Conservation (phyloP, 805 yeast genomes). For the Teunomyces lycoperdinae region DNA sequence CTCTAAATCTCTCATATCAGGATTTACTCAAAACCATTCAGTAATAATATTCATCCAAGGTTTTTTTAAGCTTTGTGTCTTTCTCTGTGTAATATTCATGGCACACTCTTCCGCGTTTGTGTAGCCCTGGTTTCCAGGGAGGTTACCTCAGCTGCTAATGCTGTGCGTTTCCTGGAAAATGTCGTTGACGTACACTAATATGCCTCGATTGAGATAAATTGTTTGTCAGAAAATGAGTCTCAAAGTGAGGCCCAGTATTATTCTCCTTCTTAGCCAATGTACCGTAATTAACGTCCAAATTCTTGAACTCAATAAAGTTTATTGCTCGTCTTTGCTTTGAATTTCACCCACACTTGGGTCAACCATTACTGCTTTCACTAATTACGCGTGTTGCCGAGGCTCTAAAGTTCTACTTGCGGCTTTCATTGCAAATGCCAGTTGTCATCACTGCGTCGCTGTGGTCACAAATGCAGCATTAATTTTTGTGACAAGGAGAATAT, state of each 20-base stretch:
- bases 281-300: background rate
- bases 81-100: background rate
- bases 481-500: background rate
- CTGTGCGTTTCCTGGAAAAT: background rate
- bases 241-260: background rate
- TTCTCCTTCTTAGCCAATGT: background rate
- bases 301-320: too few relatives aligned
- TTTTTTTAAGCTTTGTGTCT: slow-evolving; percentile 1
- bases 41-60: background rate
- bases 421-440: background rate
- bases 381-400: too few relatives aligned
- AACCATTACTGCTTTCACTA: too few relatives aligned
- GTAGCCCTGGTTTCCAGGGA: background rate
- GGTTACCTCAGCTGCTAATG: background rate
- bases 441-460: too few relatives aligned
- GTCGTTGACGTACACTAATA: background rate
- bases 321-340: too few relatives aligned
- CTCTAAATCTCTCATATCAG: background rate
- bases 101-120: background rate
- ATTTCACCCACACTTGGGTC: too few relatives aligned
- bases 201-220: slow-evolving; percentile 1
- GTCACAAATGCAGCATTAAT: too few relatives aligned
- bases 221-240: background rate
- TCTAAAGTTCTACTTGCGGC: background rate
- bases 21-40: background rate